phyloP scores from a whole-genome alignment of 306 rosid genomes.

The Echinosophora koreensis region DNA sequence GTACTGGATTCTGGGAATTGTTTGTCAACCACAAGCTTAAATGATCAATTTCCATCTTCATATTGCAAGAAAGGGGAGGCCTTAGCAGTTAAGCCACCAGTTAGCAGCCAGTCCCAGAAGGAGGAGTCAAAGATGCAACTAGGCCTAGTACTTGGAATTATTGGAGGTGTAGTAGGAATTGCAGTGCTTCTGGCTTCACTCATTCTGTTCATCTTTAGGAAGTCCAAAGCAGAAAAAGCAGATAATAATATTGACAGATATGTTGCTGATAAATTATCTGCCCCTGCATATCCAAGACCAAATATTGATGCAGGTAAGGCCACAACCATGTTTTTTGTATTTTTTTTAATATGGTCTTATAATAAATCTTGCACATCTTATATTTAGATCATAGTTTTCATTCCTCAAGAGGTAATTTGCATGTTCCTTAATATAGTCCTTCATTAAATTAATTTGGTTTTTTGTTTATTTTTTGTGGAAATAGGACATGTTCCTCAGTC shows the following conservation, averaged over 20 bases:
- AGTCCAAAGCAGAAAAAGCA: constrained; percentile 45
- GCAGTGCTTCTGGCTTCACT: constrained; percentile 55
- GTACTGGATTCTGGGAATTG: constrained; percentile 74
- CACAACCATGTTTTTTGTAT: background rate
- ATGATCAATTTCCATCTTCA: constrained; percentile 58
- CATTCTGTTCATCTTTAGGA: constrained; percentile 56
- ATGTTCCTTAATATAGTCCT: background rate
- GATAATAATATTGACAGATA: constrained; percentile 46
- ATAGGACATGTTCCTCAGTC: constrained; percentile 67
- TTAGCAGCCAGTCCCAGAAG: constrained; percentile 33
- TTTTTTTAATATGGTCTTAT: background rate
- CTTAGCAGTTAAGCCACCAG: constrained; percentile 69
- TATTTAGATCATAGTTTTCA: background rate
- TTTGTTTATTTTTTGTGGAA: constrained; percentile 5
- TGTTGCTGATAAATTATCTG: constrained; percentile 49
- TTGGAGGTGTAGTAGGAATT: constrained; percentile 64
- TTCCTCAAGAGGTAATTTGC: constrained; percentile 45
- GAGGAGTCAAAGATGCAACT: constrained; percentile 48
- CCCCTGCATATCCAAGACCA: constrained; percentile 49
- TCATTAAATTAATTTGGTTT: constrained; percentile 33
- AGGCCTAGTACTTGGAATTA: constrained; percentile 59
- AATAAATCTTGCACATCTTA: background rate
- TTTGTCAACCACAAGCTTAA: constrained; percentile 55
- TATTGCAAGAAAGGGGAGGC: constrained; percentile 65
- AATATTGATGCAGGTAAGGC: constrained; percentile 65